These are phyloP conservation scores for Penicillium frequentans DNA, from an alignment of 2,329 filamentous ascomycete species.

Conservation along the genomic window DNA sequence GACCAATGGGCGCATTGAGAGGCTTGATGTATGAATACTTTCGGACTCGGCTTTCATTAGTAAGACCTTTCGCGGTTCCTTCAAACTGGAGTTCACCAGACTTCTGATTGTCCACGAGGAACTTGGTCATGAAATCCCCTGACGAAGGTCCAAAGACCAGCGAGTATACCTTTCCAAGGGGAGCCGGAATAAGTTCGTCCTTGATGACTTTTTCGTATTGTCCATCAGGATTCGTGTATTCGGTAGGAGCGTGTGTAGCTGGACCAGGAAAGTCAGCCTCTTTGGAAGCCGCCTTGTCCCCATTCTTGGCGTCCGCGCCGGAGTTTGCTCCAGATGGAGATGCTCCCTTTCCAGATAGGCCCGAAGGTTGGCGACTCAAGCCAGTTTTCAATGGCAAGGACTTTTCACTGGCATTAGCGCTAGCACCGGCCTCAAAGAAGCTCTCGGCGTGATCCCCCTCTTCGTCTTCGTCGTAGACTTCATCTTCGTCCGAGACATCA, in stretches of 20 bases:
- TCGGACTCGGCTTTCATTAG: conserved; percentile 71
- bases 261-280: conserved; percentile 77
- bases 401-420: conserved; percentile 55
- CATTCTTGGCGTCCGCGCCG: conserved; percentile 42
- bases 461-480: conserved; percentile 55
- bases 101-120: conserved; percentile 83
- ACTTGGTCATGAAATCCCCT: conserved; percentile 79
- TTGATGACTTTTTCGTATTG: conserved; percentile 85
- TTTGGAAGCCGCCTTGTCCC: conserved; percentile 49
- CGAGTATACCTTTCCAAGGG: conserved; percentile 86
- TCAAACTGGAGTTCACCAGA: conserved; percentile 84
- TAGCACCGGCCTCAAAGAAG: conserved; percentile 57
- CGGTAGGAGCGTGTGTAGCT: conserved; percentile 76
- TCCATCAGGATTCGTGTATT: conserved; percentile 73
- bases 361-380: conserved; percentile 72
- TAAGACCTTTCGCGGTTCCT: conserved; percentile 74
- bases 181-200: conserved; percentile 82
- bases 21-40: conserved; percentile 91
- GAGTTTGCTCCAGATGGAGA: conserved; percentile 37
- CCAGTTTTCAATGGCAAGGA: conserved; percentile 48
- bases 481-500: conserved; percentile 74
- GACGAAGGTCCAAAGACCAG: conserved; percentile 83
- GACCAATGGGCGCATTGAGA: conserved; percentile 77
- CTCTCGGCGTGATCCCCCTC: conserved; percentile 59
- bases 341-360: conserved; percentile 33